These are phyloP conservation scores for Primulina eburnea DNA, from an alignment of 257 asterid genomes.

Conservation along the genomic window DNA sequence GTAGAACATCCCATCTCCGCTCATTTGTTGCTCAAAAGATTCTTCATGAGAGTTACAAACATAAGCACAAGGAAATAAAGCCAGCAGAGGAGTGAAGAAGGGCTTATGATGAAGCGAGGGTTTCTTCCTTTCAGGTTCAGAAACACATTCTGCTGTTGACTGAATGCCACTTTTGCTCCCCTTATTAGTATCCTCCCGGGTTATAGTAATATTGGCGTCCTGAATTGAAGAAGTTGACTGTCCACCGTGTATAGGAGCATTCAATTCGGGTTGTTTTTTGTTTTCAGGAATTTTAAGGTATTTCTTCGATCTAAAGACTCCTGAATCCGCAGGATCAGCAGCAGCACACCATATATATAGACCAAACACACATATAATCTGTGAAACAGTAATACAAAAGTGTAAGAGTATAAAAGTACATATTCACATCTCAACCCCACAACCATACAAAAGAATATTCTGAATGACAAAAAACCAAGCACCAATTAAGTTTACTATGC, in stretches of 20 bases:
- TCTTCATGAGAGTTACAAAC: conserved; percentile 51
- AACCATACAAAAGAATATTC: not conserved
- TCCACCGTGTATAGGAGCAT: conserved; percentile 54
- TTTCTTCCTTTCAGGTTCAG: conserved; percentile 35
- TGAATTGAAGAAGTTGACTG: conserved; percentile 55
- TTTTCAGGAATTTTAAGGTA: conserved; percentile 53
- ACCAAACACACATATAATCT: conserved; percentile 74
- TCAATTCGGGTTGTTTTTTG: conserved; percentile 36
- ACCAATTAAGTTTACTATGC: too few species aligned
- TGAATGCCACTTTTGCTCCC: conserved; percentile 36
- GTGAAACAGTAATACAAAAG: conserved; percentile 22
- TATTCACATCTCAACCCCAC: not conserved
- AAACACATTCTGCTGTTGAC: conserved; percentile 37
- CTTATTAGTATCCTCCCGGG: conserved; percentile 39
- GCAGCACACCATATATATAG: conserved; percentile 96
- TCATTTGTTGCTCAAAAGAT: conserved; percentile 60
- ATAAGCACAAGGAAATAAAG: conserved; percentile 71
- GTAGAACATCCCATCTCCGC: conserved; percentile 98
- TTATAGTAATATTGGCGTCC: conserved; percentile 44
- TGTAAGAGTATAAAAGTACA: not conserved
- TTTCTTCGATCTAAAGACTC: conserved; percentile 84
- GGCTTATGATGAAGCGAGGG: conserved; percentile 28
- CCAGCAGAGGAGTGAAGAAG: conserved; percentile 38
- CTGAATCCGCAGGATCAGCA: conserved; percentile 93
- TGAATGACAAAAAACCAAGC: not conserved